phyloP scores from a whole-genome alignment of 2,329 filamentous ascomycete genomes.

The Monosporascus sp. region DNA sequence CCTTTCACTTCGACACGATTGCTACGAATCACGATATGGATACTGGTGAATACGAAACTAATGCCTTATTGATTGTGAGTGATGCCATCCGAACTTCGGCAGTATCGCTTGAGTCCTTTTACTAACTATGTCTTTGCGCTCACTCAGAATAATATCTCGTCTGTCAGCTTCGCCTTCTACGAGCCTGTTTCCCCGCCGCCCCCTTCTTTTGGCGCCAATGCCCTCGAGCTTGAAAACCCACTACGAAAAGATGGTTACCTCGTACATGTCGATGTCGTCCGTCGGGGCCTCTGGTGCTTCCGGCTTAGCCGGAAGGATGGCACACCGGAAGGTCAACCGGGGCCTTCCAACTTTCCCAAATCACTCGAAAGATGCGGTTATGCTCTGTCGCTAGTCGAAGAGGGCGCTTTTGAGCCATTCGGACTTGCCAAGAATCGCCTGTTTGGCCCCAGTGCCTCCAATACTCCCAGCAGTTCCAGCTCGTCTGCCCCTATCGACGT shows the following conservation, averaged over 20 bases:
- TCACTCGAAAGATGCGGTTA: slow-evolving; percentile 41
- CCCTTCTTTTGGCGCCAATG: slow-evolving; percentile 39
- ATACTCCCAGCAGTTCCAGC: slow-evolving; percentile 40
- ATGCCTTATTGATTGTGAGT: slow-evolving; percentile 54
- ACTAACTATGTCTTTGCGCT: slow-evolving; percentile 4
- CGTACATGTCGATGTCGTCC: slow-evolving; percentile 46
- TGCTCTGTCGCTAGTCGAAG: slow-evolving; percentile 40
- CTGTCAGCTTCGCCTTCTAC: slow-evolving; percentile 51
- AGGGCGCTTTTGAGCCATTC: slow-evolving; percentile 46
- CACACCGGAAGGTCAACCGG: slow-evolving; percentile 13
- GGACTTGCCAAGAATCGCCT: slow-evolving; percentile 42
- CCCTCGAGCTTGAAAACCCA: slow-evolving; percentile 46
- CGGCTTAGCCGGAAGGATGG: slow-evolving; percentile 40
- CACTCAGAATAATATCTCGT: slow-evolving; percentile 50
- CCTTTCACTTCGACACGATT: slow-evolving; percentile 14
- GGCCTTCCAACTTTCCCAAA: slow-evolving; percentile 28
- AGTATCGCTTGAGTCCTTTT: slow-evolving; percentile 3
- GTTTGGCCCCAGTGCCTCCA: slow-evolving; percentile 33
- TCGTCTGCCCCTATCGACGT: slow-evolving; percentile 37
- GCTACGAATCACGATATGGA: slow-evolving; percentile 51
- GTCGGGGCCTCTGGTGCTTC: slow-evolving; percentile 53
- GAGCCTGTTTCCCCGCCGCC: slow-evolving; percentile 41
- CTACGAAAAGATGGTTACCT: slow-evolving; percentile 50
- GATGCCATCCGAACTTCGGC: not conserved
- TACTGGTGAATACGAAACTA: slow-evolving; percentile 59